Evolutionary conservation across 345 rosid genomes (phyloP), one percentile per base, ranked within the genome.

Genomic region (Raphanus sativus): DNA sequence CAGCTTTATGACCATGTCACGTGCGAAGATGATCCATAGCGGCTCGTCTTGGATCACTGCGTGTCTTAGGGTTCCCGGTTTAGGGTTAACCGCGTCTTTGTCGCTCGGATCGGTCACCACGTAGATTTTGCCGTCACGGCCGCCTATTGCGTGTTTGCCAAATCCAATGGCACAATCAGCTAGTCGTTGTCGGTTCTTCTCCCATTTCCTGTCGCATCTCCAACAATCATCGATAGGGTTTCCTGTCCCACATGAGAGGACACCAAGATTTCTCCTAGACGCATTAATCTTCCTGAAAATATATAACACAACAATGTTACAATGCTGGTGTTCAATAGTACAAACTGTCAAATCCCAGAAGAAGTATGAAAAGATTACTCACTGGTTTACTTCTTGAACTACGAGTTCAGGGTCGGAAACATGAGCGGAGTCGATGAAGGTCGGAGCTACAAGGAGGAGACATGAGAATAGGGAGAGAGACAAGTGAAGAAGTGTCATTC

Each of bases 161-260:
- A 88, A 88, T 16, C 92, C 92, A 9, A 88, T 86, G 0, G 84
- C 85, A 17, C 91, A 86, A 45, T 86, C 86, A 1, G 91, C 91
- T 21, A 88, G 82, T 40, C 83, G 77, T 79, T 87, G 82, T 40
- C 92, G 78, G 80, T 85, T 85, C 54, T 81, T 78, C 24, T 80
- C 87, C 92, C 90, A 88, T 1, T 83, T 68, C 0, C 81, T 77
- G 75, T 88, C 89, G 15, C 90, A 88, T 67, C 90, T 83, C 92
- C 92, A 88, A 80, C 92, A 88, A 30, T 88, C 89, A 10, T 88
- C 92, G 0, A 88, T 87, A 1, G 92, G 90, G 21, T 88, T 88
- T 1, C 90, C 92, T 4, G 90, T 83, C 59, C 86, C 90, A 60
- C 92, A 85, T 0, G 92, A 87, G 6, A 88, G 85, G 73, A 71